Base-by-base conservation (phyloP, 495 filamentous ascomycete species). In the Monascus purpureus region DNA sequence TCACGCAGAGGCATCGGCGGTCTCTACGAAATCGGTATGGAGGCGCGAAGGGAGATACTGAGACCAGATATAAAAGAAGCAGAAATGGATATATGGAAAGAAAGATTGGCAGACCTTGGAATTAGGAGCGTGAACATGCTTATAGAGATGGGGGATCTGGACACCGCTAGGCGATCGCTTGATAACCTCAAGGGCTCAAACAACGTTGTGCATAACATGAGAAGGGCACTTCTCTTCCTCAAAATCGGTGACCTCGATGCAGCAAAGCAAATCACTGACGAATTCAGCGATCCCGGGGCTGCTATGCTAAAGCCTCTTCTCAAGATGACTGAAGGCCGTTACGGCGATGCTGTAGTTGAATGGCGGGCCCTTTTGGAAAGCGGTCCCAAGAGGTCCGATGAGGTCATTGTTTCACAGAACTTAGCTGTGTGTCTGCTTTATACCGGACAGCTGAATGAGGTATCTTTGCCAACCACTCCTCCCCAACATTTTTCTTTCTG, bases 101-200 rank as follows among this genome's bases (percentile, higher is more conserved):
- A 52, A 1, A 39, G 90, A 25, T 53, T 94, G 3, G 54, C 53
- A 7, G 84, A 94, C 32, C 55, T 93, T 0, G 87, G 87, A 0
- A 50, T 93, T 7, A 53, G 78, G 29, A 81, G 82, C 7, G 87
- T 76, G 0, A 82, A 83, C 45, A 75, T 78, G 17, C 48, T 96
- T 32, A 67, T 94, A 3, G 87, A 95, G 57, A 93, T 93, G 82
- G 83, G 84, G 5, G 86, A 96, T 50, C 45, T 88, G 2, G 71
- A 73, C 31, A 78, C 75, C 6, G 90, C 87, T 2, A 68, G 52
- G n/a, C 52, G 74, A 28, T 78, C 84, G 42, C 57, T 97, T 1
- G 58, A 55, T 22, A 53, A 33, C 27, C 36, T 67, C 13, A 49
- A 46, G 28, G 41, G 55, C 13, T 50, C 50, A 9, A 50, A 59